Conservation (phyloP, 345 rosid genomes). For the Diplotaxis tenuifolia region DNA sequence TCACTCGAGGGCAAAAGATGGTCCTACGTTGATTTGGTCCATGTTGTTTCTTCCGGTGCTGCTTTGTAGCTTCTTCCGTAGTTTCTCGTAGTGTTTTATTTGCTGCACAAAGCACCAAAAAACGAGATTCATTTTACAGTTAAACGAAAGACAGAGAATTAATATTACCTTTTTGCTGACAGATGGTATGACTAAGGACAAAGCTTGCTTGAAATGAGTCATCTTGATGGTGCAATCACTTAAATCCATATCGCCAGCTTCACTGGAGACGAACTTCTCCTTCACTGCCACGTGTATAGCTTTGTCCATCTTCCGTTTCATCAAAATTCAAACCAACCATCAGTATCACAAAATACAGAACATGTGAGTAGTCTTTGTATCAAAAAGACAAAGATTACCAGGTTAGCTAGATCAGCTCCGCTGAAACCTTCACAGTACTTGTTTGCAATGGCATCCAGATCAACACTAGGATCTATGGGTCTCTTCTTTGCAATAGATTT, state of each 20-base stretch:
- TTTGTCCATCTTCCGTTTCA: slow-evolving; percentile 52
- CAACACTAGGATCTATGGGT: slow-evolving; percentile 71
- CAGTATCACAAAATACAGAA: slow-evolving; percentile 8
- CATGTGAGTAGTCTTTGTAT: background rate
- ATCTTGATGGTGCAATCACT: slow-evolving; percentile 46
- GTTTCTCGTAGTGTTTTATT: slow-evolving; percentile 42
- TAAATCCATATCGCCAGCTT: background rate
- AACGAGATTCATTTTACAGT: background rate
- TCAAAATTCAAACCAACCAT: slow-evolving; percentile 6
- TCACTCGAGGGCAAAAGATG: slow-evolving; percentile 21
- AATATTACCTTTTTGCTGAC: slow-evolving; percentile 52
- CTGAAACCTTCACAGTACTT: slow-evolving; percentile 75
- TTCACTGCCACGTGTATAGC: slow-evolving; percentile 70
- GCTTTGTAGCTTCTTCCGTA: slow-evolving; percentile 43
- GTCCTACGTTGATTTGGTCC: slow-evolving; percentile 22
- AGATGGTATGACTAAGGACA: slow-evolving; percentile 58
- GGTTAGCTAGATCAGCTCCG: slow-evolving; percentile 85
- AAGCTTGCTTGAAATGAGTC: slow-evolving; percentile 58
- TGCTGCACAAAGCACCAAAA: slow-evolving; percentile 43
- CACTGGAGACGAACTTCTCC: slow-evolving; percentile 38
- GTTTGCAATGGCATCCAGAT: slow-evolving; percentile 60
- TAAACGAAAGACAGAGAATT: background rate
- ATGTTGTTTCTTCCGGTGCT: slow-evolving; percentile 30
- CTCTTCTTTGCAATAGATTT: slow-evolving; percentile 71
- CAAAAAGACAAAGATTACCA: slow-evolving; percentile 51